Conservation (phyloP, 78 protist genomes). For the Chrysochromulina parva region DNA sequence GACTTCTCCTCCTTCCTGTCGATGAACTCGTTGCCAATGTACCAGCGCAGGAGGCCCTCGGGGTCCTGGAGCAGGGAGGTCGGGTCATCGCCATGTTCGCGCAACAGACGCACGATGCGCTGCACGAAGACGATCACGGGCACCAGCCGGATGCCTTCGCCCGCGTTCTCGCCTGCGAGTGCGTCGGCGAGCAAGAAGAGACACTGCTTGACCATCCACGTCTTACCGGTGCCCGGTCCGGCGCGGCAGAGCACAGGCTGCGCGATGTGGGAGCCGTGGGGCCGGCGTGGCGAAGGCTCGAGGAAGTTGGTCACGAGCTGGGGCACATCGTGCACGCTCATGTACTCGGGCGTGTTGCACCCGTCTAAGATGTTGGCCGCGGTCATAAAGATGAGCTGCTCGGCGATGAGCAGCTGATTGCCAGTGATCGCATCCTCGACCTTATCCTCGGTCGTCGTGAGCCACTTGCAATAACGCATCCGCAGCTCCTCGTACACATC, state of each 20-base stretch:
- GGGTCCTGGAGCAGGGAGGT: not conserved
- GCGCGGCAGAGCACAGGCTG: not conserved
- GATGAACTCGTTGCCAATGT: not conserved
- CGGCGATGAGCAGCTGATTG: too few relatives aligned
- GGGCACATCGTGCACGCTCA: not conserved
- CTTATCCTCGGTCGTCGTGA: too few relatives aligned
- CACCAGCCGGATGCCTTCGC: too few relatives aligned
- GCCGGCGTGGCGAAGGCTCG: not conserved
- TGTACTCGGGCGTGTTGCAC: too few relatives aligned
- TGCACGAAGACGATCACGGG: not conserved
- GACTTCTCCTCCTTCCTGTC: not conserved
- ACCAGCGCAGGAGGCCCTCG: not conserved
- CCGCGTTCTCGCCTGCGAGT: too few relatives aligned
- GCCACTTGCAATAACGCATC: too few relatives aligned
- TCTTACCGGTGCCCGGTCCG: not conserved
- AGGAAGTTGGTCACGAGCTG: not conserved
- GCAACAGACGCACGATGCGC: not conserved
- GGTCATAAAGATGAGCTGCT: too few relatives aligned
- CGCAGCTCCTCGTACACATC: too few relatives aligned
- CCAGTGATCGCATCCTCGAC: too few relatives aligned
- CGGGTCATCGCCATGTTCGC: not conserved
- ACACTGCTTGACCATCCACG: not conserved
- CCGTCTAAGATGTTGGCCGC: too few relatives aligned
- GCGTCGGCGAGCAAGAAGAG: too few relatives aligned
- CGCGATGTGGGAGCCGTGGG: not conserved